These are phyloP conservation scores for Baorangia bicolor DNA, from an alignment of 768 basidiomycete species.

Conservation along the genomic window DNA sequence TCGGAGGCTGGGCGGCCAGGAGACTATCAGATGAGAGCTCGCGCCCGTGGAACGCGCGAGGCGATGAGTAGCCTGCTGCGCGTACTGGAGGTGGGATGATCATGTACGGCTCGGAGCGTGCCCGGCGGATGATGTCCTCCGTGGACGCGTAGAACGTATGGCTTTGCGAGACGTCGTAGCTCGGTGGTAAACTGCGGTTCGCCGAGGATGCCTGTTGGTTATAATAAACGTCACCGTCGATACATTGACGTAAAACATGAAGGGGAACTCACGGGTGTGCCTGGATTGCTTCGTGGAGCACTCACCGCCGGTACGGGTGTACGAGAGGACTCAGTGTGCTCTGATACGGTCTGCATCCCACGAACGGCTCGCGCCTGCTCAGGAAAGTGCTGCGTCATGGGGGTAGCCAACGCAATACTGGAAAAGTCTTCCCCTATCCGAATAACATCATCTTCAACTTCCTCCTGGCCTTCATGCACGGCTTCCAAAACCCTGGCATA, in stretches of 20 bases:
- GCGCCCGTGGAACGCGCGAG: slow-evolving; percentile 20
- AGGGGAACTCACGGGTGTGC: slow-evolving; percentile 16
- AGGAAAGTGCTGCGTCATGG: slow-evolving; percentile 7
- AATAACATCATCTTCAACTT: slow-evolving; percentile 13
- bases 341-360: slow-evolving; percentile 3
- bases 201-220: slow-evolving; percentile 5
- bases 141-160: slow-evolving; percentile 18
- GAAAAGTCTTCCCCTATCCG: slow-evolving; percentile 21
- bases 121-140: slow-evolving; percentile 22
- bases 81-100: slow-evolving; percentile 39
- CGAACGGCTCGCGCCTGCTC: slow-evolving; percentile 6
- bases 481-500: slow-evolving; percentile 4
- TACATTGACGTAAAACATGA: background rate
- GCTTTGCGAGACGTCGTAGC: slow-evolving; percentile 15
- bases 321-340: background rate
- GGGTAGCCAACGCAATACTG: slow-evolving; percentile 14
- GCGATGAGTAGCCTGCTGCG: slow-evolving; percentile 32
- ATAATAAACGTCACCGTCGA: background rate
- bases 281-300: background rate
- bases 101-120: slow-evolving; percentile 29
- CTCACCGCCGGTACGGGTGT: background rate
- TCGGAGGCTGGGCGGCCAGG: slow-evolving; percentile 25
- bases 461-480: slow-evolving; percentile 11
- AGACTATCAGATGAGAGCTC: slow-evolving; percentile 29
- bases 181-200: slow-evolving; percentile 12